These are phyloP conservation scores for Hymenoscyphus fructigenus DNA, from an alignment of 2,329 filamentous ascomycete species.

Conservation along the genomic window DNA sequence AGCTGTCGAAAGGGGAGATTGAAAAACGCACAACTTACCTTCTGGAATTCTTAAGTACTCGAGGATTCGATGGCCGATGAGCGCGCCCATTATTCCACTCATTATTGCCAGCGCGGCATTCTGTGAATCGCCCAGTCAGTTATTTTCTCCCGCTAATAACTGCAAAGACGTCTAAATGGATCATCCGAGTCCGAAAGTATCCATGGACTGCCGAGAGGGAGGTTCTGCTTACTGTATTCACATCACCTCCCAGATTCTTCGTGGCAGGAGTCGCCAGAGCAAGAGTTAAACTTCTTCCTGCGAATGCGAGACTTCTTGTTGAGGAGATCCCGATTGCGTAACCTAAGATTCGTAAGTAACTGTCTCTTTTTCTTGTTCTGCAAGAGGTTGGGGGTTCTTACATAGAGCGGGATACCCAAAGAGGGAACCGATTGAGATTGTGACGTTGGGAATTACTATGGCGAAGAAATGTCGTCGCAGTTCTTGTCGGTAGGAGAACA, in stretches of 20 bases:
- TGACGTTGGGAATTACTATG: slow-evolving; percentile 54
- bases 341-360: slow-evolving; percentile 27
- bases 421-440: slow-evolving; percentile 52
- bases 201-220: background rate
- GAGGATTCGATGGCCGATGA: slow-evolving; percentile 53
- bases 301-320: slow-evolving; percentile 53
- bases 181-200: no score
- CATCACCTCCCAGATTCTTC: slow-evolving; percentile 55
- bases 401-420: slow-evolving; percentile 57
- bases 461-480: slow-evolving; percentile 52
- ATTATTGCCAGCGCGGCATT: slow-evolving; percentile 57
- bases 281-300: slow-evolving; percentile 56
- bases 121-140: background rate
- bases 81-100: slow-evolving; percentile 57
- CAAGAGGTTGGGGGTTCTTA: background rate
- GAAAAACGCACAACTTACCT: slow-evolving; percentile 38
- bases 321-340: slow-evolving; percentile 54
- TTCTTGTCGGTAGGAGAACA: slow-evolving; percentile 60
- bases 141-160: background rate
- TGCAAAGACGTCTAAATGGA: no score
- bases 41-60: slow-evolving; percentile 52
- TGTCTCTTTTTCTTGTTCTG: background rate
- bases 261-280: slow-evolving; percentile 59
- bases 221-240: slow-evolving; percentile 41
- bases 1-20: background rate